Conservation (phyloP, 148 eudicot species). For the Vaccinium myrtillus region DNA sequence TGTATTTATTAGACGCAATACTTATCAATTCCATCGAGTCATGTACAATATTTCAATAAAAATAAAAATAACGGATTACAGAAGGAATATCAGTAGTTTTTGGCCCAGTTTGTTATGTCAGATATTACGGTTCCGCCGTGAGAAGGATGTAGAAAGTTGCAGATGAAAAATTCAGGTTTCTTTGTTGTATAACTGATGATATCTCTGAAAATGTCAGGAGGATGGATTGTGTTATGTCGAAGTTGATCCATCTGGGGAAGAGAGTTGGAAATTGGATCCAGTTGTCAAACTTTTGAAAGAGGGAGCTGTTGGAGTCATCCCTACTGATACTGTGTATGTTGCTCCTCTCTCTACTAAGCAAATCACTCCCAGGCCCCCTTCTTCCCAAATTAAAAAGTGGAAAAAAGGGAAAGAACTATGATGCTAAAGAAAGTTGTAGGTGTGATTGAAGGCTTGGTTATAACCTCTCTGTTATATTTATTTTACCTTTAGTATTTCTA, state of each 20-base stretch:
- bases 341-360: neutral
- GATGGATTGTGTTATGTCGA: constrained; percentile 65
- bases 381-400: neutral
- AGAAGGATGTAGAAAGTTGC: constrained; percentile 6
- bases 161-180: neutral
- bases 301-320: constrained; percentile 96
- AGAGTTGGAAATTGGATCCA: constrained; percentile 81
- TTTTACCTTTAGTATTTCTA: neutral
- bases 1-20: neutral
- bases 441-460: neutral
- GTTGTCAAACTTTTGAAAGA: constrained; percentile 56
- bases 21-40: neutral
- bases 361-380: neutral
- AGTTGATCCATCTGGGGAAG: constrained; percentile 74
- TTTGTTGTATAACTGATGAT: neutral
- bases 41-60: neutral
- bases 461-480: neutral
- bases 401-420: neutral
- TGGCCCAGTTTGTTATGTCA: neutral
- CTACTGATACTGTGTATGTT: constrained; percentile 88
- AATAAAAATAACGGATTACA: too few species aligned
- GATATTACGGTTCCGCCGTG: neutral
- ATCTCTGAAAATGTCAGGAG: constrained; percentile 36
- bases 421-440: neutral
- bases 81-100: neutral